A percentile compares a stretch with the other conserved stretches of the same genome.
Conservation (phyloP, 2,329 filamentous ascomycete species). For the Cadophora sp. region DNA sequence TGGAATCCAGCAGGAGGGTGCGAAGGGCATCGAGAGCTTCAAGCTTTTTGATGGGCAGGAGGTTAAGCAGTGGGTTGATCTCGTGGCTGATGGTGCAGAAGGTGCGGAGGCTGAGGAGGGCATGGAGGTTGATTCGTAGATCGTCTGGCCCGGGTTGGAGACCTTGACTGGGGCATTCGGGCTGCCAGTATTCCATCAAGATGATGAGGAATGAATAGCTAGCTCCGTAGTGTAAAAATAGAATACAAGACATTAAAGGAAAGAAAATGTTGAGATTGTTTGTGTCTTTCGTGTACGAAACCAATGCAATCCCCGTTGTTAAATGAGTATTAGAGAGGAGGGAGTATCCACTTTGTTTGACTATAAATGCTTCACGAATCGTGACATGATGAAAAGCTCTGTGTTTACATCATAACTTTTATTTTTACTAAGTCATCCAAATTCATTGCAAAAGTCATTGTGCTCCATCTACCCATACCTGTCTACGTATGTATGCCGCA, state of each 20-base stretch:
- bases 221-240: neutral
- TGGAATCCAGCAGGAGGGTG: slow-evolving; percentile 61
- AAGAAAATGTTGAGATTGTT: neutral
- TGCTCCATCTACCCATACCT: no score
- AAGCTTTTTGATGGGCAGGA: slow-evolving; percentile 90
- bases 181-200: neutral
- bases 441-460: no score
- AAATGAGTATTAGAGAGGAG: no score
- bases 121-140: slow-evolving; percentile 54
- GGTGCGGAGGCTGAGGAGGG: slow-evolving; percentile 52
- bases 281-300: no score
- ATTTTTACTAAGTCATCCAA: no score
- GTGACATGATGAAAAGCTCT: no score
- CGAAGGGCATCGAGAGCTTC: slow-evolving; percentile 75
- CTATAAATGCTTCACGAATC: no score
- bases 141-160: neutral
- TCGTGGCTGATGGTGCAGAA: slow-evolving; percentile 64
- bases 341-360: no score
- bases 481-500: no score
- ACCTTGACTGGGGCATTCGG: neutral
- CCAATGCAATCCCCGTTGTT: no score
- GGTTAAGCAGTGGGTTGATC: slow-evolving; percentile 85
- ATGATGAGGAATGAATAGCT: neutral
- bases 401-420: no score
- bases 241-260: neutral